Evolutionary conservation across 2,329 filamentous ascomycete genomes (phyloP).

Genomic region (Tetracladium maxilliforme): DNA sequence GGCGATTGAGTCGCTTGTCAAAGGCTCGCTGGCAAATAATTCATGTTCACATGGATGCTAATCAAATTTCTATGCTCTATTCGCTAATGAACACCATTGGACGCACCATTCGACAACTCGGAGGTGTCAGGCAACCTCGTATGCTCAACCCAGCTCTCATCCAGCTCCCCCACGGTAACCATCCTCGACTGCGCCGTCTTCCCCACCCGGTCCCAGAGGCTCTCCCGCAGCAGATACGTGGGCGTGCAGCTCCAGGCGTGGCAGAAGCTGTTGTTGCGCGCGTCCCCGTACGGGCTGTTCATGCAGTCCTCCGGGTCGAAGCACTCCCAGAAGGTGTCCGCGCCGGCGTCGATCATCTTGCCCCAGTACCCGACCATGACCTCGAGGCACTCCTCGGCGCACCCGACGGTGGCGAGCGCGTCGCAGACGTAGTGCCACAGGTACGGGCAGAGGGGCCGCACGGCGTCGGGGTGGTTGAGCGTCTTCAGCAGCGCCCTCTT

Average conservation of each 20-base stretch:
- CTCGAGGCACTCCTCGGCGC: conserved; percentile 11
- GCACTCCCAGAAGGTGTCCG: conserved; percentile 18
- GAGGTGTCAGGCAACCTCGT: no score
- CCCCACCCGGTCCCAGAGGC: neutral
- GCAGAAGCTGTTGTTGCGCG: conserved; percentile 17
- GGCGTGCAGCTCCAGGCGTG: conserved; percentile 18
- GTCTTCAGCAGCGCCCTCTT: conserved; percentile 9
- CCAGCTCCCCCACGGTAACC: no score
- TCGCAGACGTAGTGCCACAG: conserved; percentile 15
- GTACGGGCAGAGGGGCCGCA: conserved; percentile 16
- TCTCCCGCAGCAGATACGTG: conserved; percentile 11
- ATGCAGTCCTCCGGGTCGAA: conserved; percentile 12
- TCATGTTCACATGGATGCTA: no score
- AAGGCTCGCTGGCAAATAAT: no score
- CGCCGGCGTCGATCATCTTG: conserved; percentile 15
- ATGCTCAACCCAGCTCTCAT: no score
- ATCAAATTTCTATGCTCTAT: no score
- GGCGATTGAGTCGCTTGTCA: no score
- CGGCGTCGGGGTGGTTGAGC: conserved; percentile 9
- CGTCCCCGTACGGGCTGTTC: conserved; percentile 16
- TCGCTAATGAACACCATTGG: no score
- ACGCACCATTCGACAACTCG: no score
- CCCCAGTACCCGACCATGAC: conserved; percentile 17
- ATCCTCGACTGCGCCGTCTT: no score
- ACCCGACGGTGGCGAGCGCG: conserved; percentile 11